Evolutionary conservation across 2,329 filamentous ascomycete genomes (phyloP).

Genomic region (Zymoseptoria tritici): DNA sequence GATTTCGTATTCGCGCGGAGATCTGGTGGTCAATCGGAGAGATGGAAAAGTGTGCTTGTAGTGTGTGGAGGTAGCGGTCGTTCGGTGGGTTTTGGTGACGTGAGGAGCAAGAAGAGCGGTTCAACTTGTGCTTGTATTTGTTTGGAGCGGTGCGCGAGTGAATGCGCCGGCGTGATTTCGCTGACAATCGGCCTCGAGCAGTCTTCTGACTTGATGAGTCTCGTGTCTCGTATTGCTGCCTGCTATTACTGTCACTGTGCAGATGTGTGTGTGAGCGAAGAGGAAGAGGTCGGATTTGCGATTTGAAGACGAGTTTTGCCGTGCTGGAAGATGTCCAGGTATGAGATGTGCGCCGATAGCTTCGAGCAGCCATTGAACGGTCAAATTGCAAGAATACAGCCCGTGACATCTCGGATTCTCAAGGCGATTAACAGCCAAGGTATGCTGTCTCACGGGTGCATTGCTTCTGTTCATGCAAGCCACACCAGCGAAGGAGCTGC

Average conservation of each 20-base stretch:
- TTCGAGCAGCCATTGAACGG: too few species aligned
- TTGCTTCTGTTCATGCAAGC: not conserved
- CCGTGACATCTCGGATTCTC: not conserved
- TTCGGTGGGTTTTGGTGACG: not conserved
- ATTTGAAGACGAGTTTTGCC: not conserved
- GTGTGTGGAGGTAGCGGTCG: not conserved
- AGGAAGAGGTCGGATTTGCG: not conserved
- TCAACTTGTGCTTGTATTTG: not conserved
- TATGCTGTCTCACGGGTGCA: conserved; percentile 5
- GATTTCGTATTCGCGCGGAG: not conserved
- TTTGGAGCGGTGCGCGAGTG: not conserved
- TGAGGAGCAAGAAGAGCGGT: not conserved
- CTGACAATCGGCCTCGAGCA: not conserved
- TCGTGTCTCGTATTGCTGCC: not conserved
- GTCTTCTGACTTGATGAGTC: not conserved
- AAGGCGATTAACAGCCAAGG: not conserved
- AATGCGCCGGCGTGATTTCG: not conserved
- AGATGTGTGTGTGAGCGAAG: not conserved
- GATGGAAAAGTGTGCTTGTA: not conserved
- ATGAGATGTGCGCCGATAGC: not conserved
- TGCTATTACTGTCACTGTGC: not conserved
- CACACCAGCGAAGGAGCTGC: too few species aligned
- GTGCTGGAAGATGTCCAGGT: not conserved
- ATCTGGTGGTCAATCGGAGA: not conserved
- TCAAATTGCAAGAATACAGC: not conserved